phyloP scores from a whole-genome alignment of 768 basidiomycete species.

The Tricholoma flavovirens region DNA sequence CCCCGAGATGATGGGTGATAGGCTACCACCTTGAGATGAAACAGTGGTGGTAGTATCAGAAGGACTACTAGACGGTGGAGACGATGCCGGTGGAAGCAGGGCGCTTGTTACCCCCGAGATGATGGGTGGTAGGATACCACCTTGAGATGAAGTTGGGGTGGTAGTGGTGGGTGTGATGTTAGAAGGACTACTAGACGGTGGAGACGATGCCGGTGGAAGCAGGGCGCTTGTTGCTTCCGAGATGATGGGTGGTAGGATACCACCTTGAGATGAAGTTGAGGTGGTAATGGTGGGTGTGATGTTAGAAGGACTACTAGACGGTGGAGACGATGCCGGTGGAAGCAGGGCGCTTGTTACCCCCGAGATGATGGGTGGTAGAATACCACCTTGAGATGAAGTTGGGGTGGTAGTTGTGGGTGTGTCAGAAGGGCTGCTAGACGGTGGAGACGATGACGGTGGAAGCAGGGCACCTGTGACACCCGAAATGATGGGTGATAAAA shows the following conservation, averaged over 20 bases:
- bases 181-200: neutral
- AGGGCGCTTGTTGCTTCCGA: neutral
- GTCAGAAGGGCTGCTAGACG: too few species aligned
- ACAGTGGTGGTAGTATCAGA: neutral
- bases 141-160: neutral
- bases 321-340: too few species aligned
- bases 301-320: neutral
- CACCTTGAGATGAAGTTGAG: neutral
- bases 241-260: neutral
- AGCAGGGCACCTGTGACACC: conserved; percentile 7
- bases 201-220: too few species aligned
- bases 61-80: neutral
- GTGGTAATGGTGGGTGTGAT: too few species aligned
- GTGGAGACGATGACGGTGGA: neutral
- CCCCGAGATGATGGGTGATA: neutral
- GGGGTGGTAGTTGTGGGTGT: too few species aligned
- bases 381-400: neutral
- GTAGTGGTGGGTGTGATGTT: too few species aligned
- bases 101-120: neutral
- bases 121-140: neutral
- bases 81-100: too few species aligned
- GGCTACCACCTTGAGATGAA: neutral
- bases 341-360: neutral
- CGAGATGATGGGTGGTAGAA: neutral
- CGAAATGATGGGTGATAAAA: neutral